Percentiles rank a stretch among this genome's conserved stretches.
These are phyloP conservation scores for Kodamaea sp. DNA, from an alignment of 1,139 yeast species.

Conservation along the genomic window DNA sequence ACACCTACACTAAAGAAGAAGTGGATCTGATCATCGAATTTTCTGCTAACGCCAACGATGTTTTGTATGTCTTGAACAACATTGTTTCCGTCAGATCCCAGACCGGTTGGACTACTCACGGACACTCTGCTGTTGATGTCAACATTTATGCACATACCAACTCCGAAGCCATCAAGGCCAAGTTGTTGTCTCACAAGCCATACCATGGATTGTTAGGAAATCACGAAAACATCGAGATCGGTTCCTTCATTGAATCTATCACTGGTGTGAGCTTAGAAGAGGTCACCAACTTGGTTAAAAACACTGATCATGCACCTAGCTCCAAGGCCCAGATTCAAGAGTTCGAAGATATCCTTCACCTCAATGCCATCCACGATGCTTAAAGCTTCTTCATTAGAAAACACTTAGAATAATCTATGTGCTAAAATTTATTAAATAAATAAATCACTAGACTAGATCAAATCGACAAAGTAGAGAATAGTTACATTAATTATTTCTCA, in stretches of 20 bases:
- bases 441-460: too few species aligned
- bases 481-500: too few species aligned
- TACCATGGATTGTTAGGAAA: conserved; percentile 64
- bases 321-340: not conserved
- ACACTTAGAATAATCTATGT: too few species aligned
- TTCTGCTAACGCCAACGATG: conserved; percentile 12
- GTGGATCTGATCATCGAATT: conserved; percentile 14
- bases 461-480: too few species aligned
- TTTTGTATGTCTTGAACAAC: conserved; percentile 32
- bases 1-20: conserved; percentile 18
- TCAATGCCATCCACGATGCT: not conserved
- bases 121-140: conserved; percentile 32
- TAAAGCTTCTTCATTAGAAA: too few species aligned
- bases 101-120: conserved; percentile 32
- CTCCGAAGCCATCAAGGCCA: conserved; percentile 38
- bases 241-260: conserved; percentile 62
- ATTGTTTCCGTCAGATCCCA: conserved; percentile 27
- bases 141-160: conserved; percentile 30
- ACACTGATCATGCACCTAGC: conserved; percentile 44
- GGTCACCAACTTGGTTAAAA: conserved; percentile 51
- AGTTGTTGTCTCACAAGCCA: conserved; percentile 31
- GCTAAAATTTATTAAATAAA: too few species aligned
- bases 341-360: not conserved
- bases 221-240: conserved; percentile 83
- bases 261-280: conserved; percentile 54